Evolutionary conservation across 352 stramenopile species (phyloP).

Genomic region (Globisporangium recalcitrans): DNA sequence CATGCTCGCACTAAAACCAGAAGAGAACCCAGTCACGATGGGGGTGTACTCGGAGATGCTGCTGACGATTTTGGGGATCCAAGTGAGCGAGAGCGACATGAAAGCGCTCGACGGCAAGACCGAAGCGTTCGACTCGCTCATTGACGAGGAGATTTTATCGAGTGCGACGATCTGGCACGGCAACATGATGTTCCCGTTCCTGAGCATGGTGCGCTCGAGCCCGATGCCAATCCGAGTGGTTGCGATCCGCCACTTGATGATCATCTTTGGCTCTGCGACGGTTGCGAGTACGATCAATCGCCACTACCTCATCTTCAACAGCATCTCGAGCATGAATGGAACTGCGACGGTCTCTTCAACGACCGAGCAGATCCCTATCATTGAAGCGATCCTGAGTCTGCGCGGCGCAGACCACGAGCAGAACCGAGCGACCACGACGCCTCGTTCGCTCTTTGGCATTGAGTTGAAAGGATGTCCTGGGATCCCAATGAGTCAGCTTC

Average conservation of each 20-base stretch:
- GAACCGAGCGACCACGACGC: constrained; percentile 14
- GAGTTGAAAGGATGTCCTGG: constrained; percentile 40
- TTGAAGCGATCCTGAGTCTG: constrained; percentile 72
- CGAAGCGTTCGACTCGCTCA: constrained; percentile 40
- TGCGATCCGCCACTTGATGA: constrained; percentile 55
- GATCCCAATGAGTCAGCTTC: constrained; percentile 56
- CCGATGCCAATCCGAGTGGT: constrained; percentile 57
- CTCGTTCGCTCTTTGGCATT: constrained; percentile 49
- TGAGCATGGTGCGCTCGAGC: constrained; percentile 49
- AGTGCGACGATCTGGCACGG: constrained; percentile 55
- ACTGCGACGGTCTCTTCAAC: constrained; percentile 70
- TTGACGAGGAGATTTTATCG: constrained; percentile 46
- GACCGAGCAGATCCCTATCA: constrained; percentile 71
- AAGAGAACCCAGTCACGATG: constrained; percentile 61
- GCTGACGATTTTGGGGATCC: constrained; percentile 65
- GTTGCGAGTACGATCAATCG: constrained; percentile 68
- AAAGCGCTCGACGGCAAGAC: constrained; percentile 43
- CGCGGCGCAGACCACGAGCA: constrained; percentile 36
- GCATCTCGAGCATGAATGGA: constrained; percentile 59
- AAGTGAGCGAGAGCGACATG: constrained; percentile 57
- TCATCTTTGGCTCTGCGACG: constrained; percentile 58
- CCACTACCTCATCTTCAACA: constrained; percentile 73
- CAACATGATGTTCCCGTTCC: constrained; percentile 65
- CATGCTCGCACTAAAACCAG: constrained; percentile 69
- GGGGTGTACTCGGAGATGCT: constrained; percentile 79